These are phyloP conservation scores for Fusarium neocosmosporiellum DNA, from an alignment of 2,329 filamentous ascomycete genomes.

Conservation along the genomic window DNA sequence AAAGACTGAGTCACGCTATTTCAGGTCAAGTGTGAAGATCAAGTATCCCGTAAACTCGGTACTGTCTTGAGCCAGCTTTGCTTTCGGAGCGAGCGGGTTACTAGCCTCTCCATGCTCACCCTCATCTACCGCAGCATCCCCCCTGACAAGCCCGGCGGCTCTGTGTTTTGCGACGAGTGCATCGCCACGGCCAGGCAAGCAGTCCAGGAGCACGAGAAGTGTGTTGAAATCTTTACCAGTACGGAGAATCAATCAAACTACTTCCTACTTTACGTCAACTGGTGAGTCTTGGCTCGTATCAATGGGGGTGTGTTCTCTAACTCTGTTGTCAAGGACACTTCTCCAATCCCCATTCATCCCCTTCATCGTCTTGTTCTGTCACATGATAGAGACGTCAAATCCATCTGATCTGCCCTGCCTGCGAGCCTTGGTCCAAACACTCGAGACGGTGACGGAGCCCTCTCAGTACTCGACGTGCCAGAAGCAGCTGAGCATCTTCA, in stretches of 20 bases:
- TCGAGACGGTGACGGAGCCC: slow-evolving; percentile 13
- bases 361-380: slow-evolving; percentile 43
- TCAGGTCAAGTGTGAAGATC: not conserved
- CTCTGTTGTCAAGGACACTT: slow-evolving; percentile 18
- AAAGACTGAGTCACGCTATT: not conserved
- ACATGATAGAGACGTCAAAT: slow-evolving; percentile 52
- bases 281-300: not conserved
- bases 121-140: slow-evolving; percentile 43
- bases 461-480: slow-evolving; percentile 7
- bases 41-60: not conserved
- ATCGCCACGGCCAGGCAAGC: slow-evolving; percentile 36
- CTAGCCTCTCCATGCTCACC: slow-evolving; percentile 37
- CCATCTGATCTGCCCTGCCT: slow-evolving; percentile 52
- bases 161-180: slow-evolving; percentile 37
- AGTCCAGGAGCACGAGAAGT: slow-evolving; percentile 18
- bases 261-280: slow-evolving; percentile 14
- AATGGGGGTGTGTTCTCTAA: not conserved
- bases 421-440: slow-evolving; percentile 17
- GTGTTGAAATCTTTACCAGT: not conserved
- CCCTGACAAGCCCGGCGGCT: slow-evolving; percentile 7
- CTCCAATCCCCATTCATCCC: slow-evolving; percentile 39
- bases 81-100: slow-evolving; percentile 29
- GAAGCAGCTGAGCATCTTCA: slow-evolving; percentile 38
- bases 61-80: not conserved
- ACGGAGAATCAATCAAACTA: not conserved